These are phyloP conservation scores for Neurospora sp. DNA, from an alignment of 2,329 filamentous ascomycete genomes.

Conservation along the genomic window DNA sequence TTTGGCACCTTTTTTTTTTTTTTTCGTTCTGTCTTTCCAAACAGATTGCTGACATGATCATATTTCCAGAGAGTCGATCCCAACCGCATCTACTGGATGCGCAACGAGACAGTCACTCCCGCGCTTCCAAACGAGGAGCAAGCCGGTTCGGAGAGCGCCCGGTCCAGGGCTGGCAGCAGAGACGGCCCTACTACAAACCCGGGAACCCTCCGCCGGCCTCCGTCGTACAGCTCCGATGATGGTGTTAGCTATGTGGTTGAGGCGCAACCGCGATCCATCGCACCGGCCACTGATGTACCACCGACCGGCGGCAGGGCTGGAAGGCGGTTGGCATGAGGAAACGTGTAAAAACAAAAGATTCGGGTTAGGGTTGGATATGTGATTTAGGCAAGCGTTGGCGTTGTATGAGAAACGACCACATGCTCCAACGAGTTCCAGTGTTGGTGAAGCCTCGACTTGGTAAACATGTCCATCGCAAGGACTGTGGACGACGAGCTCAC, in stretches of 20 bases:
- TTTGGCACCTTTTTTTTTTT: constrained; percentile 17
- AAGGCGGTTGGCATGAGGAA: constrained; percentile 7
- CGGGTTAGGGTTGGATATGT: background rate
- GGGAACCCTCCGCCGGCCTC: constrained; percentile 42
- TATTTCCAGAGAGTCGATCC: constrained; percentile 60
- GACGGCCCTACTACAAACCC: background rate
- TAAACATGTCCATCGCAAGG: background rate
- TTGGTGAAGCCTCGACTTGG: background rate
- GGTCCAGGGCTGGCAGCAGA: constrained; percentile 13
- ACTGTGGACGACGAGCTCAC: background rate
- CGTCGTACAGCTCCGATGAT: constrained; percentile 68
- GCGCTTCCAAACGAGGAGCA: constrained; percentile 6
- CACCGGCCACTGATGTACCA: constrained; percentile 33
- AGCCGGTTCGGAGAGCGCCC: constrained; percentile 17
- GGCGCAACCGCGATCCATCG: constrained; percentile 50
- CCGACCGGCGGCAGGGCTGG: constrained; percentile 26
- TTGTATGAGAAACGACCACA: background rate
- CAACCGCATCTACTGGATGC: constrained; percentile 71
- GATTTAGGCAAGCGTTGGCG: background rate
- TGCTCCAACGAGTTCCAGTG: background rate
- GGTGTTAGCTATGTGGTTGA: constrained; percentile 65
- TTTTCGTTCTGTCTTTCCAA: background rate
- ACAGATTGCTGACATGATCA: background rate
- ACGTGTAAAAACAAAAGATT: background rate
- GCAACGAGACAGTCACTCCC: constrained; percentile 37